A percentile compares a stretch with the other conserved stretches of the same genome.
These are phyloP conservation scores for Groenewaldozyma tartarivorans DNA, from an alignment of 805 yeast species.

Conservation along the genomic window DNA sequence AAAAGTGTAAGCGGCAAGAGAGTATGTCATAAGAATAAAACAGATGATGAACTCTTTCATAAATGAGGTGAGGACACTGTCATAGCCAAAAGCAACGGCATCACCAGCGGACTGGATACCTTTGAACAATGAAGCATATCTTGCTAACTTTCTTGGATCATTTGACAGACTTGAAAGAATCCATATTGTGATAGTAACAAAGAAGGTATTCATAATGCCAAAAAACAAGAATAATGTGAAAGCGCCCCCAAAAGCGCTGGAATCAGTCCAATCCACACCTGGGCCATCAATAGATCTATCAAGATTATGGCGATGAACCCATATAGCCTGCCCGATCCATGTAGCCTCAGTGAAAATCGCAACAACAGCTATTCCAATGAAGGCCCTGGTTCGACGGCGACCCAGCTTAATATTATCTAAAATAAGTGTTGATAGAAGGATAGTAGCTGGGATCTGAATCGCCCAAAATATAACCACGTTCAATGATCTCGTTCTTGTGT, in stretches of 20 bases:
- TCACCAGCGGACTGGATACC: constrained; percentile 42
- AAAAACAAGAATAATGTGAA: constrained; percentile 42
- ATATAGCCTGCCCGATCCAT: constrained; percentile 32
- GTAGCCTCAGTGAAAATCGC: constrained; percentile 34
- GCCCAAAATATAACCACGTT: constrained; percentile 44
- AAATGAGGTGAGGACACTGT: constrained; percentile 12
- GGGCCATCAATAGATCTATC: constrained; percentile 17
- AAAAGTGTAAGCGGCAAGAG: constrained; percentile 12
- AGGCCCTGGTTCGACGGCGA: constrained; percentile 39
- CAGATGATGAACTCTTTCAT: constrained; percentile 14
- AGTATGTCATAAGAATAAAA: constrained; percentile 10
- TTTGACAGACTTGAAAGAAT: constrained; percentile 38
- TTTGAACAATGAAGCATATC: constrained; percentile 41
- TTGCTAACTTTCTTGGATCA: constrained; percentile 37
- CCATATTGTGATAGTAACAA: constrained; percentile 39
- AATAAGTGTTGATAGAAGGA: constrained; percentile 33
- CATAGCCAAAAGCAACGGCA: constrained; percentile 36
- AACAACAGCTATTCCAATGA: constrained; percentile 37
- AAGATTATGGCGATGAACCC: constrained; percentile 15
- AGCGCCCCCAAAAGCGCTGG: constrained; percentile 36
- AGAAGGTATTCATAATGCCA: constrained; percentile 38
- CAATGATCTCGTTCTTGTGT: constrained; percentile 46
- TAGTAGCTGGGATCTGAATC: constrained; percentile 46
- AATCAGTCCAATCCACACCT: constrained; percentile 30
- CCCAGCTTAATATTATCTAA: constrained; percentile 34